Evolutionary conservation across 2,329 filamentous ascomycete species (phyloP).

Genomic region (Hypomyces rosellus): DNA sequence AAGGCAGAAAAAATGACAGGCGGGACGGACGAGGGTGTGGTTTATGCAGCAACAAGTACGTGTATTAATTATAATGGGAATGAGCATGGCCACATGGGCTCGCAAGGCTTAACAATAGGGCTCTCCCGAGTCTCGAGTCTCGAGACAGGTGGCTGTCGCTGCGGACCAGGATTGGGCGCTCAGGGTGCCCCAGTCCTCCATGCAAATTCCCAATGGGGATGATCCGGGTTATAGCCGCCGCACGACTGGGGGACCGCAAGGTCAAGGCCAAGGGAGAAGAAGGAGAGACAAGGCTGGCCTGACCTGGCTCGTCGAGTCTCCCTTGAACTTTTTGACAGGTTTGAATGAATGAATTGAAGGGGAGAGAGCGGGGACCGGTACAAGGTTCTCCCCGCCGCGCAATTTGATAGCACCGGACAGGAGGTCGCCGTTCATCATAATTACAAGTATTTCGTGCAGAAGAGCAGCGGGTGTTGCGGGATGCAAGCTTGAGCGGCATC

Average conservation of each 20-base stretch:
- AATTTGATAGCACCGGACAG: conserved; percentile 7
- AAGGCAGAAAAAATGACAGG: too few species aligned
- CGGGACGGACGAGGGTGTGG: too few species aligned
- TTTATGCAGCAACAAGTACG: too few species aligned
- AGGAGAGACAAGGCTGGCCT: too few species aligned
- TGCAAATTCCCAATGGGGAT: too few species aligned
- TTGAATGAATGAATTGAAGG: background rate
- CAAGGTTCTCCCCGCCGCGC: conserved; percentile 9
- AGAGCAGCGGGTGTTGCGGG: background rate
- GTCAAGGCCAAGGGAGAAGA: too few species aligned
- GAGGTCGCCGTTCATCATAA: background rate
- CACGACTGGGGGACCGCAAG: too few species aligned
- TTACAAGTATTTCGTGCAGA: background rate
- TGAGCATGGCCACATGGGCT: background rate
- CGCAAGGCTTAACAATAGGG: background rate
- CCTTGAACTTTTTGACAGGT: background rate
- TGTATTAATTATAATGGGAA: too few species aligned
- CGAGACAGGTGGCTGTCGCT: conserved; percentile 3
- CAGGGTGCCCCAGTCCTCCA: too few species aligned
- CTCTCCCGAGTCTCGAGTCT: background rate
- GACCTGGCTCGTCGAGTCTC: background rate
- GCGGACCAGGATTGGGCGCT: background rate
- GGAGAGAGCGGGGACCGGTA: background rate
- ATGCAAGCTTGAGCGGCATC: too few species aligned
- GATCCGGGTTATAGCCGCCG: too few species aligned